These are phyloP conservation scores for Nakazawaea molendinolei DNA, from an alignment of 805 yeast species.

Conservation along the genomic window DNA sequence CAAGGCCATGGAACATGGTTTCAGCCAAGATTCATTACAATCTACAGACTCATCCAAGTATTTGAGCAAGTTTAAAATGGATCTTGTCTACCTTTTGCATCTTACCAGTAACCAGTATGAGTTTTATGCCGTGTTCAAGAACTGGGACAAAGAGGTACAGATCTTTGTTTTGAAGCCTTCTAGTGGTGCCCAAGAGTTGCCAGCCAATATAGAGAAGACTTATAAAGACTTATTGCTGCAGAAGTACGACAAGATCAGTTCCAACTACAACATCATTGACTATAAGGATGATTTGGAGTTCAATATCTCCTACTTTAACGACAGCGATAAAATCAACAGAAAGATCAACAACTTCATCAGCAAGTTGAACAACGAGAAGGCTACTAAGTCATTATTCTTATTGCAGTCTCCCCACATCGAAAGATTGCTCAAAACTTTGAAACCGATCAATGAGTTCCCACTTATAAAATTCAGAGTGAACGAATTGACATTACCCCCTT, in stretches of 20 bases:
- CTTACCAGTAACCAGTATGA: slow-evolving; percentile 69
- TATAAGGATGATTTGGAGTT: slow-evolving; percentile 49
- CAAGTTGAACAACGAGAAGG: slow-evolving; percentile 57
- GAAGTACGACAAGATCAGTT: slow-evolving; percentile 38
- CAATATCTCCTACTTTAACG: slow-evolving; percentile 48
- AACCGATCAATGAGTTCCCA: slow-evolving; percentile 51
- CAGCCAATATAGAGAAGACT: slow-evolving; percentile 43
- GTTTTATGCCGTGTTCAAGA: slow-evolving; percentile 57
- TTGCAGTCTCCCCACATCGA: slow-evolving; percentile 64
- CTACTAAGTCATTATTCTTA: slow-evolving; percentile 56
- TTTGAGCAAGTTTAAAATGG: slow-evolving; percentile 47
- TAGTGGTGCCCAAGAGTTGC: slow-evolving; percentile 56
- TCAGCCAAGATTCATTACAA: slow-evolving; percentile 52
- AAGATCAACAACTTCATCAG: slow-evolving; percentile 48
- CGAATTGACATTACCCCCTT: slow-evolving; percentile 58
- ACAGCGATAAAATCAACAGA: slow-evolving; percentile 46
- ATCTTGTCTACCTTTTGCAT: slow-evolving; percentile 61
- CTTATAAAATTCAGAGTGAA: slow-evolving; percentile 51
- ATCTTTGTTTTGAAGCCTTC: slow-evolving; percentile 66
- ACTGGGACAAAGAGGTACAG: slow-evolving; percentile 47
- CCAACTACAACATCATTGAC: slow-evolving; percentile 39
- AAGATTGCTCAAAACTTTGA: slow-evolving; percentile 39
- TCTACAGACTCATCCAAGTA: slow-evolving; percentile 44
- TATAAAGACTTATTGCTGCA: slow-evolving; percentile 47
- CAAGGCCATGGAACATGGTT: slow-evolving; percentile 79